These are phyloP conservation scores for Pulveroboletus sp. DNA, from an alignment of 768 basidiomycete species.

Conservation along the genomic window DNA sequence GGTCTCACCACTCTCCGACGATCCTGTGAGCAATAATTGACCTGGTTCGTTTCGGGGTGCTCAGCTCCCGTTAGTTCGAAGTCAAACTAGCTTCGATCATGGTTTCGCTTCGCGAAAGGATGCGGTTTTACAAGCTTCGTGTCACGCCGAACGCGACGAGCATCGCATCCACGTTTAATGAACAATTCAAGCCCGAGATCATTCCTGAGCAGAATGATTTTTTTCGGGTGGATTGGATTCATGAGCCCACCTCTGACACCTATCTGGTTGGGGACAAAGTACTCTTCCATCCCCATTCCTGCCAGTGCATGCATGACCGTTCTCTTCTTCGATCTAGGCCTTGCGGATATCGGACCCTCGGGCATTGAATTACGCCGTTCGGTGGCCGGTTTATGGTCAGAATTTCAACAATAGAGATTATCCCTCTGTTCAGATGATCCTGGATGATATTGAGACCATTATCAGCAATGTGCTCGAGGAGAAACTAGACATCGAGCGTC, in stretches of 20 bases:
- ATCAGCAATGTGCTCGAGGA: constrained; percentile 58
- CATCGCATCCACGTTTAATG: constrained; percentile 76
- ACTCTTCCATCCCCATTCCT: constrained; percentile 9
- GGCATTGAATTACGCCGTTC: constrained; percentile 62
- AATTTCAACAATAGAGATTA: constrained; percentile 85
- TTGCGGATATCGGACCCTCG: constrained; percentile 67
- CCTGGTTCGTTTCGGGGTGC: background rate
- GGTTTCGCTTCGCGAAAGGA: constrained; percentile 71
- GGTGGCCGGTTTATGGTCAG: constrained; percentile 79
- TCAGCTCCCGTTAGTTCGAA: constrained; percentile 52
- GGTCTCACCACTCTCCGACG: constrained; percentile 46
- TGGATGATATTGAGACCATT: constrained; percentile 77
- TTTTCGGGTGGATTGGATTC: constrained; percentile 81
- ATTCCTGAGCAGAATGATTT: constrained; percentile 84
- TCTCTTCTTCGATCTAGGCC: constrained; percentile 43
- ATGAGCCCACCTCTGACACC: constrained; percentile 43
- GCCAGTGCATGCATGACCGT: constrained; percentile 4
- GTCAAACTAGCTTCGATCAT: constrained; percentile 70
- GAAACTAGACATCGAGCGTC: constrained; percentile 48
- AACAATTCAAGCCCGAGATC: constrained; percentile 78
- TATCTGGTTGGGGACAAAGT: constrained; percentile 72
- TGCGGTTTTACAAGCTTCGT: constrained; percentile 81
- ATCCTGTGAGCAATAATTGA: constrained; percentile 47
- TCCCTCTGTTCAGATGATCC: constrained; percentile 56
- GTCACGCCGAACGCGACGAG: constrained; percentile 67